These are phyloP conservation scores for Russula griseocarnosa DNA, from an alignment of 768 basidiomycete species.

Conservation along the genomic window DNA sequence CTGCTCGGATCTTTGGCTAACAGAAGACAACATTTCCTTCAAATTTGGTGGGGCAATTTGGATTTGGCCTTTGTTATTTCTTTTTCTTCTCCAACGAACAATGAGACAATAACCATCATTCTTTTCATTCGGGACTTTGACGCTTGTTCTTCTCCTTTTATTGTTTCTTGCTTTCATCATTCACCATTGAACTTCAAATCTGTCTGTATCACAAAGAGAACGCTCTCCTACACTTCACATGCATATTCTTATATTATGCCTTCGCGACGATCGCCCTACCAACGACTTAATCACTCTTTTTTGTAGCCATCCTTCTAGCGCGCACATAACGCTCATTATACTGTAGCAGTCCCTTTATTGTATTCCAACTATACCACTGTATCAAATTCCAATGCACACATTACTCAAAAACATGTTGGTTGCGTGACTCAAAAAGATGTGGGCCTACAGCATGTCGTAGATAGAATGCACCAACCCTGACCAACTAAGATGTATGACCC, in stretches of 20 bases:
- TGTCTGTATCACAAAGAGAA: neutral
- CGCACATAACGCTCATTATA: neutral
- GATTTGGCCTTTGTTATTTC: too few species aligned
- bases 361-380: neutral
- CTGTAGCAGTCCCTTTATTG: neutral
- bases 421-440: too few species aligned
- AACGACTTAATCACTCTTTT: too few species aligned
- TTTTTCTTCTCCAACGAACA: neutral
- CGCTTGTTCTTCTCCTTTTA: neutral
- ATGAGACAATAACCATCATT: neutral
- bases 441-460: too few species aligned
- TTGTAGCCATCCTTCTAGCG: neutral
- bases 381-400: neutral
- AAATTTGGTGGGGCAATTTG: too few species aligned
- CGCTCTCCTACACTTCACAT: neutral
- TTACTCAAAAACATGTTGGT: neutral
- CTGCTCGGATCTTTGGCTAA: constrained; percentile 41
- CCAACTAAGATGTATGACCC: too few species aligned
- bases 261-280: neutral
- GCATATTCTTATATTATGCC: neutral
- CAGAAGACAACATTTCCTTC: neutral
- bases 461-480: too few species aligned
- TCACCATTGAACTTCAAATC: neutral
- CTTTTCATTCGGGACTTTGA: neutral
- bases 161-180: neutral